Percentiles rank a stretch among this genome's conserved stretches.
Evolutionary conservation across 2,329 filamentous ascomycete species (phyloP).

Genomic region (Aspergillus udagawae): DNA sequence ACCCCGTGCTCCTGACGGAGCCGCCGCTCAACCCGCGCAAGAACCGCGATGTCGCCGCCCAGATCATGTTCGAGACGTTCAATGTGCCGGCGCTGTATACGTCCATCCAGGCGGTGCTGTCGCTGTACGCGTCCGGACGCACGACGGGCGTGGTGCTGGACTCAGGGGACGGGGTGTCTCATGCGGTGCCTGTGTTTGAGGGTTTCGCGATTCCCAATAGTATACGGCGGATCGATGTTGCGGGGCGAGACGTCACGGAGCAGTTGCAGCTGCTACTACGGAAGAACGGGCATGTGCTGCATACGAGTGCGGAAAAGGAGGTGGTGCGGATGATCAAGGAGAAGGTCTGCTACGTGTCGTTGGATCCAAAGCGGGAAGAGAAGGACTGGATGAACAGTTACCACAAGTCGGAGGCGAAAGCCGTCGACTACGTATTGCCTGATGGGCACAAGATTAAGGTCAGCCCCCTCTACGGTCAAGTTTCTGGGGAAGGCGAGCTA

Average conservation of each 20-base stretch:
- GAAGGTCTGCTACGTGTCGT: constrained; percentile 83
- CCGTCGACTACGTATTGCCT: constrained; percentile 81
- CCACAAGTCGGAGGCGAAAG: constrained; percentile 72
- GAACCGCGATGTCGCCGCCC: constrained; percentile 93
- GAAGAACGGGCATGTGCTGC: constrained; percentile 90
- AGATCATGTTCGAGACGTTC: constrained; percentile 98
- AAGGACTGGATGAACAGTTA: constrained; percentile 80
- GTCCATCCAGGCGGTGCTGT: constrained; percentile 94
- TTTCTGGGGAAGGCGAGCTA: neutral
- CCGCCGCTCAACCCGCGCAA: constrained; percentile 90
- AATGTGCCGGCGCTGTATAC: constrained; percentile 96
- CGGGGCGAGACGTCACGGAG: constrained; percentile 92
- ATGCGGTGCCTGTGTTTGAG: constrained; percentile 96
- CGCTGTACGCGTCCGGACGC: constrained; percentile 89
- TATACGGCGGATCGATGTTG: constrained; percentile 93
- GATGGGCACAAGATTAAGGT: constrained; percentile 94
- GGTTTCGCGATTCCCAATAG: constrained; percentile 95
- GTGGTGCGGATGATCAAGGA: constrained; percentile 98
- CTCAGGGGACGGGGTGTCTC: constrained; percentile 91
- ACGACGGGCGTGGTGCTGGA: constrained; percentile 96
- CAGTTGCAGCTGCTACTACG: constrained; percentile 85
- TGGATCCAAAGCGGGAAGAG: constrained; percentile 89
- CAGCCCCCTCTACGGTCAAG: constrained; percentile 10
- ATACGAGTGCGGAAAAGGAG: constrained; percentile 98
- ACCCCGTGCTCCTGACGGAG: constrained; percentile 93